These are phyloP conservation scores for Trametes sp. DNA, from an alignment of 1,284 basidiomycete genomes.

Conservation along the genomic window DNA sequence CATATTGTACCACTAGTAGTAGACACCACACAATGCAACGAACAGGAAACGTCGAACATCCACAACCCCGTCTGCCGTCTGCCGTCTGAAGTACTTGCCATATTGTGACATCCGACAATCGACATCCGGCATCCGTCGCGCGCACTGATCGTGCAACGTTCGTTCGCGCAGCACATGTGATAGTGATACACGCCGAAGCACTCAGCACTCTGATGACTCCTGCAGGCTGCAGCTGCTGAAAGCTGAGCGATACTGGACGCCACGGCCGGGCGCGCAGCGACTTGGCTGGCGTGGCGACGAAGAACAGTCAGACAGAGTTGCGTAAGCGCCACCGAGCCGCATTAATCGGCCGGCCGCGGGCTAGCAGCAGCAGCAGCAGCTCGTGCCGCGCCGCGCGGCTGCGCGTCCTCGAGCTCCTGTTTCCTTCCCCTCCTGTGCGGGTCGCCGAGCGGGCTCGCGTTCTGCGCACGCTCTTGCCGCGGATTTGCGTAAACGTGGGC, in stretches of 20 bases:
- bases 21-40: constrained; percentile 5
- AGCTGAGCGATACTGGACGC: background rate
- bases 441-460: too few species aligned
- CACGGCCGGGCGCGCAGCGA: background rate
- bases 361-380: background rate
- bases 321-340: constrained; percentile 14
- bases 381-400: background rate
- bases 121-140: background rate
- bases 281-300: constrained; percentile 1
- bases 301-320: constrained; percentile 11
- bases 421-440: too few species aligned
- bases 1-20: constrained; percentile 14
- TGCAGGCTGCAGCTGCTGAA: background rate
- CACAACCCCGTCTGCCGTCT: background rate
- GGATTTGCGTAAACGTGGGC: too few species aligned
- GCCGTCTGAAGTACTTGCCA: too few species aligned
- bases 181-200: background rate
- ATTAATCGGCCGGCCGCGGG: background rate
- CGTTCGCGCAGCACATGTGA: background rate
- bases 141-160: background rate
- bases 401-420: too few species aligned
- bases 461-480: too few species aligned
- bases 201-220: too few species aligned
- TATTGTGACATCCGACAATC: background rate
- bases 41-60: constrained; percentile 10